These are phyloP conservation scores for Ogataea salicorniae DNA, from an alignment of 805 yeast species.

Conservation along the genomic window DNA sequence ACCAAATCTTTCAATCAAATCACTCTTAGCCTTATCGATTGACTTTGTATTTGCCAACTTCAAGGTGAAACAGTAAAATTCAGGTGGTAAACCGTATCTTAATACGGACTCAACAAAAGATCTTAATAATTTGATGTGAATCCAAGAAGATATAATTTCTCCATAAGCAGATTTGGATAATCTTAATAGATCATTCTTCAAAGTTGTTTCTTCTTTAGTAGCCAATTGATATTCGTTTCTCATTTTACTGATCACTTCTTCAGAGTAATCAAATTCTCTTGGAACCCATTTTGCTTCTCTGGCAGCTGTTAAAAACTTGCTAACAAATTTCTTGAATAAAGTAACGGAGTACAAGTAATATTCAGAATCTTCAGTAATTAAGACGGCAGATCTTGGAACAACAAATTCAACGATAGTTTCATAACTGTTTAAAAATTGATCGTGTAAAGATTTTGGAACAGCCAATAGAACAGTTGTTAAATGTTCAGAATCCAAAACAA, in stretches of 20 bases:
- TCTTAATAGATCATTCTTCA: constrained; percentile 73
- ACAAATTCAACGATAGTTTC: constrained; percentile 77
- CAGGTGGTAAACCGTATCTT: constrained; percentile 96
- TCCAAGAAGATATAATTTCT: constrained; percentile 81
- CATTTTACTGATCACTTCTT: constrained; percentile 63
- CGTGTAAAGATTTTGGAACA: constrained; percentile 64
- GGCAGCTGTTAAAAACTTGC: constrained; percentile 61
- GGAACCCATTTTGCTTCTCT: constrained; percentile 90
- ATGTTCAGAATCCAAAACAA: constrained; percentile 82
- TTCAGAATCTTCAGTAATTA: constrained; percentile 69
- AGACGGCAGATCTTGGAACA: constrained; percentile 83
- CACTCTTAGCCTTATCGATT: constrained; percentile 56
- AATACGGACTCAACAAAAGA: constrained; percentile 89
- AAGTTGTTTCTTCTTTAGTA: constrained; percentile 63
- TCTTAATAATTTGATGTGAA: constrained; percentile 83
- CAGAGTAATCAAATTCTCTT: constrained; percentile 85
- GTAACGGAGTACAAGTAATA: constrained; percentile 72
- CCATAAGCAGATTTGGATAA: constrained; percentile 85
- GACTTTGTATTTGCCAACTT: constrained; percentile 34
- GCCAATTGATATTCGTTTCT: constrained; percentile 77
- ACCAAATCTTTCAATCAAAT: constrained; percentile 71
- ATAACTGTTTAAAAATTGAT: constrained; percentile 61
- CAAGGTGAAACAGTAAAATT: constrained; percentile 54
- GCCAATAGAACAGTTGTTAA: constrained; percentile 82
- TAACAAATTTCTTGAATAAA: constrained; percentile 73